Conservation (phyloP, 2,329 filamentous ascomycete genomes). For the Ceratocystis eucalypticola region DNA sequence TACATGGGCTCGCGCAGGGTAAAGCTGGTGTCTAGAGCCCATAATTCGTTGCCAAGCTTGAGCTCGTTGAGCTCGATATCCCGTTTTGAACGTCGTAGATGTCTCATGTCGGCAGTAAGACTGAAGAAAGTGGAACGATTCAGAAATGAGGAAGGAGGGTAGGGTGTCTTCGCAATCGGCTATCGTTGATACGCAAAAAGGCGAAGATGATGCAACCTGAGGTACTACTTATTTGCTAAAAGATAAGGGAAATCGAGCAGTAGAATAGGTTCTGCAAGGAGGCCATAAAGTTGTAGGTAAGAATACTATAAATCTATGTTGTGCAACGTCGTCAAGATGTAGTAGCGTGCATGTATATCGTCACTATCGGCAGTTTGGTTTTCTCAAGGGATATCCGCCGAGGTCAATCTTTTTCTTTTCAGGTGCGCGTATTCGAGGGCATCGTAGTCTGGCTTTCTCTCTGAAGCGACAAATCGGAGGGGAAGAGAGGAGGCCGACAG, state of each 20-base stretch:
- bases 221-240: not conserved
- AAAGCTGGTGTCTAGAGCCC: constrained; percentile 17
- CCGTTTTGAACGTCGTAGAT: constrained; percentile 21
- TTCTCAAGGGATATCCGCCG: not conserved
- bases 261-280: not conserved
- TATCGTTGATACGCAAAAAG: not conserved
- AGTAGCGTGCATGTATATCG: not conserved
- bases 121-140: not conserved
- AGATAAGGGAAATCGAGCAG: not conserved
- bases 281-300: not conserved
- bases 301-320: not conserved
- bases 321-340: not conserved
- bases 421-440: not conserved
- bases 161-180: not conserved
- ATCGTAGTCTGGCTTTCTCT: not conserved
- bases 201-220: not conserved
- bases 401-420: not conserved
- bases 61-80: constrained; percentile 45
- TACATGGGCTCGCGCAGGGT: constrained; percentile 18
- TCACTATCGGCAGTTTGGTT: not conserved
- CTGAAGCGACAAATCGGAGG: not conserved
- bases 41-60: constrained; percentile 24
- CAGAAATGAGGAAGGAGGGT: not conserved
- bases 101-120: constrained; percentile 23
- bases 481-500: not conserved